Evolutionary conservation across 1,284 basidiomycete genomes (phyloP).

Genomic region (Polyporus tsugae): DNA sequence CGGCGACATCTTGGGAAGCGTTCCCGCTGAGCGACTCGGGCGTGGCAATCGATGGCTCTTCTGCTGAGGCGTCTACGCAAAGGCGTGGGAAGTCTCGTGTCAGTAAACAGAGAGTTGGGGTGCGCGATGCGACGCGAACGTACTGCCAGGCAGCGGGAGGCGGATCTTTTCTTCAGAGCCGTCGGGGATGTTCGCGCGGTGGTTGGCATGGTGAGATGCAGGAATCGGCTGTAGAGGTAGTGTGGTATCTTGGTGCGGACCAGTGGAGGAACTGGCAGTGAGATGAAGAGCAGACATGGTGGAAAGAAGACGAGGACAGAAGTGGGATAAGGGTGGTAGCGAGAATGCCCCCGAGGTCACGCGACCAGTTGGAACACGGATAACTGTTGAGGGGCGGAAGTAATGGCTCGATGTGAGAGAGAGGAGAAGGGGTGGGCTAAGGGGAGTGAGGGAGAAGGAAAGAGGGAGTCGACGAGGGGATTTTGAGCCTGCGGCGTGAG

Average conservation of each 20-base stretch:
- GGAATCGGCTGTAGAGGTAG: background rate
- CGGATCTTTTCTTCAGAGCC: background rate
- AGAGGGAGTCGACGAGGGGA: background rate
- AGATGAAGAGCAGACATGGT: background rate
- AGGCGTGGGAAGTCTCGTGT: background rate
- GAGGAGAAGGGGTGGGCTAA: background rate
- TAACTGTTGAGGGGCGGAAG: background rate
- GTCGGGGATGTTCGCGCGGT: background rate
- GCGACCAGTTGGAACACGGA: background rate
- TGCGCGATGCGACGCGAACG: background rate
- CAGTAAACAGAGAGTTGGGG: background rate
- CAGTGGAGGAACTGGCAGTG: background rate
- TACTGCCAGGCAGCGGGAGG: background rate
- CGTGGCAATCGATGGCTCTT: background rate
- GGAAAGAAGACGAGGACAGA: background rate
- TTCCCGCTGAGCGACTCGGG: background rate
- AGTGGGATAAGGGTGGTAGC: background rate
- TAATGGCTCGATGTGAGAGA: background rate
- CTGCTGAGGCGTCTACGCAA: background rate
- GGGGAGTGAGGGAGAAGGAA: background rate
- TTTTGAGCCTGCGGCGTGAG: slow-evolving; percentile 3
- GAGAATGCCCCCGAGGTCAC: background rate
- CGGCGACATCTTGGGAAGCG: background rate
- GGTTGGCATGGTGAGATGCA: background rate
- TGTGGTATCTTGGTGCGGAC: background rate